Base-by-base conservation (phyloP, 2,329 filamentous ascomycete species). In the Immersiporthe knoxdaviesiana region DNA sequence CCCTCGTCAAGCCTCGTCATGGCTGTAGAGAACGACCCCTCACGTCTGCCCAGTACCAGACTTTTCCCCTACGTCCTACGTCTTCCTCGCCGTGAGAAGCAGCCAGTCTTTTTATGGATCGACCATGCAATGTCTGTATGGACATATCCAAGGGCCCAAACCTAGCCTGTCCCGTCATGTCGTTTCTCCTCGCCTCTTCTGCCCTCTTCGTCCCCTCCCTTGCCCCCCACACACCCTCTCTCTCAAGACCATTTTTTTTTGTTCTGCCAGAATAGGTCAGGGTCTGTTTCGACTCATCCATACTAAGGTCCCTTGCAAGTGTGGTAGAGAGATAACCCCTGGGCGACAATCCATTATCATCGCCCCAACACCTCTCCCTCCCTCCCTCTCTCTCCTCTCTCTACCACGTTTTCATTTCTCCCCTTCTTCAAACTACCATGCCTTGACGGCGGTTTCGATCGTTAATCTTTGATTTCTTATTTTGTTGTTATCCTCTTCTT, bases 201-300 rank as follows among this genome's bases (percentile, higher is more conserved):
- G 37, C 11, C 37, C 37, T 12, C 11, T 8, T 2, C 44, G 16
- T 16, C 21, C 47, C 3, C 6, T 14, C 3, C 24, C 52, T 12
- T 27, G 2, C 52, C 52, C 52, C 24, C 5, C 74, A 72, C 72
- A 64, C 24, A 27, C 74, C 72, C 72, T 61, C 74, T n/a, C 73
- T 74, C 74, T 69, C 72, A 69, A 74, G 72, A 71, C 73, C 74
- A 73, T 68, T 70, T 76, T 21, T 69, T 71, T 76, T 35, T 8
- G 4, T 35, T 35, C 35, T 39, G 56, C 70, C 61, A 77, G 78
- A 78, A 76, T 76, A 78, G 77, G 76, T 78, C 79, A 78, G 78
- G 79, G 78, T 75, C 77, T 81, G 79, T 82, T 82, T 83, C 81
- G 81, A 80, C 80, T 78, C 74, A 77, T 79, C 79, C 78, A 75